A percentile compares a stretch with the other conserved stretches of the same genome.
phyloP scores from a whole-genome alignment of 257 asterid species.

The Voacanga thouarsii region DNA sequence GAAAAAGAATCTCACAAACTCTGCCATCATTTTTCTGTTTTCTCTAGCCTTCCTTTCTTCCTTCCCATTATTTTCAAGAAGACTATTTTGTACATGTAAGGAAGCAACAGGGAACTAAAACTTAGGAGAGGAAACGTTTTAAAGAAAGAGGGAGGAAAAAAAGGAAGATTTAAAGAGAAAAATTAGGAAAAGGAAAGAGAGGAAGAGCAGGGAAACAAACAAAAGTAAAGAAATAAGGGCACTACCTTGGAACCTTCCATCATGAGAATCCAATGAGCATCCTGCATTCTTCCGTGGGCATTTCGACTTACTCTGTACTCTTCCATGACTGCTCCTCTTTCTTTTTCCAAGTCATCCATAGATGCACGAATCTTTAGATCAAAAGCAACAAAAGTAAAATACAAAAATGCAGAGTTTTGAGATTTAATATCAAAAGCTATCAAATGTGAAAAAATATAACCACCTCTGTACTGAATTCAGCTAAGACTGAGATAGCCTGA shows the following conservation, averaged over 20 bases:
- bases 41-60: background rate
- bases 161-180: background rate
- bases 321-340: slow-evolving; percentile 96
- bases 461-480: slow-evolving; percentile 95
- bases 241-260: slow-evolving; percentile 95
- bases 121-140: background rate
- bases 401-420: background rate
- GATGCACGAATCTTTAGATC: slow-evolving; percentile 70
- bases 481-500: slow-evolving; percentile 81
- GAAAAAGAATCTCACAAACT: background rate
- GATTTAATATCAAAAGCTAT: slow-evolving; percentile 13
- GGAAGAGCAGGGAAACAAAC: background rate
- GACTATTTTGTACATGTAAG: background rate
- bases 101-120: background rate
- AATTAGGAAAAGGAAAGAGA: background rate
- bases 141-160: background rate
- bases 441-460: slow-evolving; percentile 18
- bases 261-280: slow-evolving; percentile 89
- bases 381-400: slow-evolving; percentile 16
- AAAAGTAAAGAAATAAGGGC: background rate
- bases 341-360: slow-evolving; percentile 76
- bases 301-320: slow-evolving; percentile 83
- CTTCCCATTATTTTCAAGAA: background rate
- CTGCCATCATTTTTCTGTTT: background rate
- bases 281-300: slow-evolving; percentile 97